Percentiles rank a stretch among this genome's conserved stretches.
Evolutionary conservation across 1,284 basidiomycete species (phyloP).

Genomic region (Cutaneotrichosporon curvatum): DNA sequence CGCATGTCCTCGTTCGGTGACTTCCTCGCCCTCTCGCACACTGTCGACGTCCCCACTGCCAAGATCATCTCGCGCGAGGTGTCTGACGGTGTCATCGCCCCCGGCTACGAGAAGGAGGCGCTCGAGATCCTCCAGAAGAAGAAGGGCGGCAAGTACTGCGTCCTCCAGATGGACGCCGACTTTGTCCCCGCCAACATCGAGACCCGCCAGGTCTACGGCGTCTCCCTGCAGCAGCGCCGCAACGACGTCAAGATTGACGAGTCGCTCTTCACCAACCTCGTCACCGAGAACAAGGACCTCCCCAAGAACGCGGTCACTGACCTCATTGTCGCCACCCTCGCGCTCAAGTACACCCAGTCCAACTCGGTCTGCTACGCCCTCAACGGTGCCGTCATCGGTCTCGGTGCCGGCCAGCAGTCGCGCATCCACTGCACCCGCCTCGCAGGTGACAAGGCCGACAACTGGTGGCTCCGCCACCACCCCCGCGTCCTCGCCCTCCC

Average conservation of each 20-base stretch:
- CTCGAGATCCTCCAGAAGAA: slow-evolving; percentile 90
- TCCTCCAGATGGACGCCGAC: slow-evolving; percentile 80
- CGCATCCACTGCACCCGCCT: slow-evolving; percentile 99
- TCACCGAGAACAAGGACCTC: slow-evolving; percentile 78
- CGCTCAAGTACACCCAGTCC: slow-evolving; percentile 98
- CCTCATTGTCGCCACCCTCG: slow-evolving; percentile 87
- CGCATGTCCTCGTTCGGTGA: slow-evolving; percentile 99
- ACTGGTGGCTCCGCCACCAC: slow-evolving; percentile 98
- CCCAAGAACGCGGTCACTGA: slow-evolving; percentile 69
- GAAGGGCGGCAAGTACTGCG: slow-evolving; percentile 98
- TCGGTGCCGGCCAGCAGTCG: slow-evolving; percentile 96
- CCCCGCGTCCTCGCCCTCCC: slow-evolving; percentile 61
- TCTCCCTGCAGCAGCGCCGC: slow-evolving; percentile 82
- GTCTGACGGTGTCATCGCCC: slow-evolving; percentile 95
- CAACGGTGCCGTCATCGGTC: slow-evolving; percentile 86
- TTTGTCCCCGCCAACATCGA: slow-evolving; percentile 73
- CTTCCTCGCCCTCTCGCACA: slow-evolving; percentile 90
- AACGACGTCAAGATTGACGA: slow-evolving; percentile 86
- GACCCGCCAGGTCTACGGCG: slow-evolving; percentile 91
- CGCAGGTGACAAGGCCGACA: slow-evolving; percentile 95
- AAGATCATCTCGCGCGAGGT: slow-evolving; percentile 96
- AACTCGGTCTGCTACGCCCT: slow-evolving; percentile 97
- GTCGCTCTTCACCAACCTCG: slow-evolving; percentile 77
- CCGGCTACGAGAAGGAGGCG: slow-evolving; percentile 81
- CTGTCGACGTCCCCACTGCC: slow-evolving; percentile 89